Evolutionary conservation across 2,329 filamentous ascomycete species (phyloP), one percentile per base, ranked within the genome.

Genomic region (Blastomyces gilchristii): DNA sequence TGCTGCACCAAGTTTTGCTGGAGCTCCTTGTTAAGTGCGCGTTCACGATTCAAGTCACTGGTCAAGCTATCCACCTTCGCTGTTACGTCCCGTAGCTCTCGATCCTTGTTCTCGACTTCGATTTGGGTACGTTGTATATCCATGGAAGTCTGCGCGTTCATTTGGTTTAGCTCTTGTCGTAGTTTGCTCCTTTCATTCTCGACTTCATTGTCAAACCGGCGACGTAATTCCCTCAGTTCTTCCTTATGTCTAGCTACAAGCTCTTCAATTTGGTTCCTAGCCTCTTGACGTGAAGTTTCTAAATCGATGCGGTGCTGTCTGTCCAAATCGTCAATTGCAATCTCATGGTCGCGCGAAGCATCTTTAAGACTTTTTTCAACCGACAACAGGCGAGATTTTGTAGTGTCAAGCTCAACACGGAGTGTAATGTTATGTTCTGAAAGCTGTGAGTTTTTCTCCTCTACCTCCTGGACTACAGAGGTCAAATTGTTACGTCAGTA

Each of bases 341-440:
- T 81, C 59, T 81, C 78, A 54, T 82, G 78, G 52, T 79, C 78
- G 64, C 82, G 77, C 64, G 80, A 76, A 14, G 80, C 77, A 65
- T 83, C 80, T 47, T 84, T 81, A 25, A 83, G 72, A 31, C 78
- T 77, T 58, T 77, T 72, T 62, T 81, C 82, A 1, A 80, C 75
- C 0, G 77, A 74, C 28, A 74, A 72, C 67, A 83, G 77, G 65
- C 78, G 85, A 67, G 76, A 81, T 71, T 79, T 86, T 59, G 81
- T 77, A 2, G 82, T 80, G 63, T 89, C 85, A 64, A 95, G 75
- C 64, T 96, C 88, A n/a, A 80, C 80, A 58, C 87, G 84, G 6
- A 93, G 72, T 8, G 75, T 76, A 22, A 80, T 75, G 65, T 86
- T 86, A 62, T 70, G 71, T 59, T 82, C 77, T 14, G 78, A 78